Percentiles rank a stretch among this genome's conserved stretches.
phyloP scores from a whole-genome alignment of 768 basidiomycete genomes.

The Mycena albidolilacea region DNA sequence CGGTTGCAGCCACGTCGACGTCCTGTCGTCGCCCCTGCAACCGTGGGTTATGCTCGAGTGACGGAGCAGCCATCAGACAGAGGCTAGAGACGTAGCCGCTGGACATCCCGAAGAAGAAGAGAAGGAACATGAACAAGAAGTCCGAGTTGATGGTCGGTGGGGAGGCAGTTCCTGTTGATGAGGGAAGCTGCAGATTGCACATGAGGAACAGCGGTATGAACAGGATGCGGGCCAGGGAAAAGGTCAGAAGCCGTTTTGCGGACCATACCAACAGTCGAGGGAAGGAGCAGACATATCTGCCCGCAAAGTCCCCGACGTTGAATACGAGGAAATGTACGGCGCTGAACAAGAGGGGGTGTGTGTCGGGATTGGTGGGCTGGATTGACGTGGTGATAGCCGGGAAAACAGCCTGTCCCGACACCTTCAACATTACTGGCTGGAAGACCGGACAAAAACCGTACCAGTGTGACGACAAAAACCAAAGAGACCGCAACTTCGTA shows the following conservation, averaged over 20 bases:
- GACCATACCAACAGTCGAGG: slow-evolving; percentile 80
- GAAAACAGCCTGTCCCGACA: slow-evolving; percentile 77
- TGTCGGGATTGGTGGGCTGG: slow-evolving; percentile 70
- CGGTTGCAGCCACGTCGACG: slow-evolving; percentile 88
- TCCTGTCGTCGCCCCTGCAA: slow-evolving; percentile 80
- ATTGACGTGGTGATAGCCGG: slow-evolving; percentile 90
- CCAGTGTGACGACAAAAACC: slow-evolving; percentile 86
- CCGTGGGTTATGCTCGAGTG: slow-evolving; percentile 82
- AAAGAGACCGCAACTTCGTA: slow-evolving; percentile 84
- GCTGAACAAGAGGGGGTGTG: slow-evolving; percentile 88
- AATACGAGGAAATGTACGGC: slow-evolving; percentile 84
- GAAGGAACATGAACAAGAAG: slow-evolving; percentile 77
- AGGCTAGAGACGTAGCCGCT: slow-evolving; percentile 87
- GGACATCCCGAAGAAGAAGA: slow-evolving; percentile 81
- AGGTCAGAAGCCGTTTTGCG: slow-evolving; percentile 68
- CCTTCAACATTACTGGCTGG: slow-evolving; percentile 2
- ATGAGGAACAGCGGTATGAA: slow-evolving; percentile 92
- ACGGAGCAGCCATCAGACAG: slow-evolving; percentile 88
- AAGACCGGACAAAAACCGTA: slow-evolving; percentile 46
- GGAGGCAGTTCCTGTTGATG: slow-evolving; percentile 44
- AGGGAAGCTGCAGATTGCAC: slow-evolving; percentile 82
- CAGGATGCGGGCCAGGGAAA: slow-evolving; percentile 80
- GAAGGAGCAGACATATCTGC: slow-evolving; percentile 78
- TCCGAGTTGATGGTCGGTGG: slow-evolving; percentile 82
- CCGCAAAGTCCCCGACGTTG: slow-evolving; percentile 80